Percentiles rank a stretch among this genome's conserved stretches.
Conservation (phyloP, 495 filamentous ascomycete genomes). For the Corynascus novoguineensis region DNA sequence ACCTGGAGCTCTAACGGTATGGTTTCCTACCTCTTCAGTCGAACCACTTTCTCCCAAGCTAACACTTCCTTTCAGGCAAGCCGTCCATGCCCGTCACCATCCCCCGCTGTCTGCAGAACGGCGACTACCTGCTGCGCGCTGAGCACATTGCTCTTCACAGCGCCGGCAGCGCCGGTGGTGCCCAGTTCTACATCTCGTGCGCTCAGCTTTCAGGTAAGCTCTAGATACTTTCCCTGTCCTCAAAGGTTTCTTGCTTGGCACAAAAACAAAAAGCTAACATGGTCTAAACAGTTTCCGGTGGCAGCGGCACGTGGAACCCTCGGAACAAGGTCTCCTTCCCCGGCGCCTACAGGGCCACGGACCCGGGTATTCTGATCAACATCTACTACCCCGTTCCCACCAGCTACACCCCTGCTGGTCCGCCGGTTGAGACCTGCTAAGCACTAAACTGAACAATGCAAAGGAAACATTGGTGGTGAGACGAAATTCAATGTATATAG, state of each 20-base stretch:
- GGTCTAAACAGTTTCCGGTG: slow-evolving; percentile 32
- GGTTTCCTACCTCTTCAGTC: not conserved
- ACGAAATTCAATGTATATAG: too few relatives aligned
- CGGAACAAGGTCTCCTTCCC: slow-evolving; percentile 38
- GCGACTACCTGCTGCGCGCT: slow-evolving; percentile 55
- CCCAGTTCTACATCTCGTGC: slow-evolving; percentile 53
- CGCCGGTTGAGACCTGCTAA: slow-evolving; percentile 29
- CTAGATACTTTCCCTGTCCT: too few relatives aligned
- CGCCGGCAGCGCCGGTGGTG: slow-evolving; percentile 39
- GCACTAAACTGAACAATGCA: too few relatives aligned
- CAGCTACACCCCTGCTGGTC: slow-evolving; percentile 36
- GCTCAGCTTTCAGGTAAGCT: slow-evolving; percentile 33
- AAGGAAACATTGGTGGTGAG: too few relatives aligned
- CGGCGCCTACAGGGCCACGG: slow-evolving; percentile 38
- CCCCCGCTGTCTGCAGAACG: slow-evolving; percentile 45
- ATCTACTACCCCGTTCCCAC: slow-evolving; percentile 44
- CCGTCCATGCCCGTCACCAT: slow-evolving; percentile 40
- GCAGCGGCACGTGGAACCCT: slow-evolving; percentile 34
- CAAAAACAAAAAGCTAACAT: too few relatives aligned
- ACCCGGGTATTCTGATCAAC: slow-evolving; percentile 44
- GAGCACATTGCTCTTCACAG: slow-evolving; percentile 54
- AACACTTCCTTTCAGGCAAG: slow-evolving; percentile 17
- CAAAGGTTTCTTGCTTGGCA: too few relatives aligned
- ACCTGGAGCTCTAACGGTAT: slow-evolving; percentile 43
- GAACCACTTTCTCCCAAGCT: not conserved